Percentiles rank a stretch among this genome's conserved stretches.
Conservation (phyloP, 352 stramenopile species). For the Pythium volutum region DNA sequence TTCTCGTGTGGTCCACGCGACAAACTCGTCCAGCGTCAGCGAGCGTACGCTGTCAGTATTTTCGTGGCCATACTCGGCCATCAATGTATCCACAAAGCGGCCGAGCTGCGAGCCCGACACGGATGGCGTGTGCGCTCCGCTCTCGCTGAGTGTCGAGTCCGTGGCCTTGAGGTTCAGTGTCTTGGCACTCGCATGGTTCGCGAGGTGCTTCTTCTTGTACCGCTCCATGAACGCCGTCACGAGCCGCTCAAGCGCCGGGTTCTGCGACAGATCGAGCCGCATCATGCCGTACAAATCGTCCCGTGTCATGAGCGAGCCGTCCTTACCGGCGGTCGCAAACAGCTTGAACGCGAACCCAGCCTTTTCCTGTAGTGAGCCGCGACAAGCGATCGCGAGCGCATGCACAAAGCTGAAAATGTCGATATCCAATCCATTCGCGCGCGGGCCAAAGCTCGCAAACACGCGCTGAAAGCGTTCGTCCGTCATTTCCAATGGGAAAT, state of each 20-base stretch:
- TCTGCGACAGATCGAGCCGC: slow-evolving; percentile 76
- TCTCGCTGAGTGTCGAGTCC: slow-evolving; percentile 13
- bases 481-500: slow-evolving; percentile 85
- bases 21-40: slow-evolving; percentile 70
- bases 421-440: slow-evolving; percentile 76
- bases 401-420: slow-evolving; percentile 88
- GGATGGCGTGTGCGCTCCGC: slow-evolving; percentile 59
- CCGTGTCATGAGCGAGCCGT: slow-evolving; percentile 57
- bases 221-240: slow-evolving; percentile 68
- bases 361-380: slow-evolving; percentile 69
- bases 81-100: slow-evolving; percentile 73
- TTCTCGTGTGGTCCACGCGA: slow-evolving; percentile 55
- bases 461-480: slow-evolving; percentile 74
- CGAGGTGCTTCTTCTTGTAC: slow-evolving; percentile 39
- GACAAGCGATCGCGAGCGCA: slow-evolving; percentile 70
- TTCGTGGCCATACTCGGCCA: slow-evolving; percentile 42
- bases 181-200: slow-evolving; percentile 28
- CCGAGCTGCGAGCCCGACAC: slow-evolving; percentile 79
- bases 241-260: slow-evolving; percentile 59
- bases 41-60: slow-evolving; percentile 29
- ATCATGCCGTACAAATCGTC: slow-evolving; percentile 86
- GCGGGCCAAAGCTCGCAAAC: slow-evolving; percentile 76
- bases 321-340: slow-evolving; percentile 50
- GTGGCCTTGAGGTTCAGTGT: slow-evolving; percentile 5
- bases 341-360: slow-evolving; percentile 77